A percentile compares a stretch with the other conserved stretches of the same genome.
phyloP scores from a whole-genome alignment of 805 yeast genomes.

The Tetrapisispora arboricola region DNA sequence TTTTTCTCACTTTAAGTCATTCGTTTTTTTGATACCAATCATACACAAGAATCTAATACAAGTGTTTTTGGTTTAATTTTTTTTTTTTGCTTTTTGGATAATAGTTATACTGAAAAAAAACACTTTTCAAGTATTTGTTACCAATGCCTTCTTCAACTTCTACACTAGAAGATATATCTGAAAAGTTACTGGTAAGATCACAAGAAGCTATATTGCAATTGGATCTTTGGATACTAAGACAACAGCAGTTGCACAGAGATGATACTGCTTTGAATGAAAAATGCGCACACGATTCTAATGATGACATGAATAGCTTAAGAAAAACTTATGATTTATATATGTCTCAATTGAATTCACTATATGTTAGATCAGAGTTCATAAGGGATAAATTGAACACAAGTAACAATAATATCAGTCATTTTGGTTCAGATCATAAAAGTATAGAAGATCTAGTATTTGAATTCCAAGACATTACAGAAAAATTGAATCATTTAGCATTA shows the following conservation, averaged over 20 bases:
- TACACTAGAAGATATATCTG: conserved; percentile 17
- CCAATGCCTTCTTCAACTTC: background rate
- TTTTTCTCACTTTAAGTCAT: too few relatives aligned
- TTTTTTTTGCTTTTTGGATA: background rate
- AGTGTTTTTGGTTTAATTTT: background rate
- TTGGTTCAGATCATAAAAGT: conserved; percentile 4
- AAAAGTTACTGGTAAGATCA: conserved; percentile 19
- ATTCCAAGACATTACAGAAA: conserved; percentile 19
- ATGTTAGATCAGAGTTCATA: conserved; percentile 17
- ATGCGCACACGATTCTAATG: background rate
- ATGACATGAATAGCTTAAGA: conserved; percentile 4
- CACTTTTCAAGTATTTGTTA: too few relatives aligned
- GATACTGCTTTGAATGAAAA: background rate
- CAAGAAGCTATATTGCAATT: conserved; percentile 25
- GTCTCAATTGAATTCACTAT: conserved; percentile 22
- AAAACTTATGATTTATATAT: conserved; percentile 15
- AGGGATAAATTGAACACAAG: conserved; percentile 13
- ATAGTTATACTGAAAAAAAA: too few relatives aligned
- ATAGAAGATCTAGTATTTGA: conserved; percentile 20
- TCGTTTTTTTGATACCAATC: too few relatives aligned
- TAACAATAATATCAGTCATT: background rate
- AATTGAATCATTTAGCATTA: conserved; percentile 18
- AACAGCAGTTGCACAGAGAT: conserved; percentile 6
- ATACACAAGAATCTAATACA: too few relatives aligned
- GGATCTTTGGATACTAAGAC: conserved; percentile 22